These are phyloP conservation scores for Talaromyces adpressus DNA, from an alignment of 495 filamentous ascomycete genomes.

Conservation along the genomic window DNA sequence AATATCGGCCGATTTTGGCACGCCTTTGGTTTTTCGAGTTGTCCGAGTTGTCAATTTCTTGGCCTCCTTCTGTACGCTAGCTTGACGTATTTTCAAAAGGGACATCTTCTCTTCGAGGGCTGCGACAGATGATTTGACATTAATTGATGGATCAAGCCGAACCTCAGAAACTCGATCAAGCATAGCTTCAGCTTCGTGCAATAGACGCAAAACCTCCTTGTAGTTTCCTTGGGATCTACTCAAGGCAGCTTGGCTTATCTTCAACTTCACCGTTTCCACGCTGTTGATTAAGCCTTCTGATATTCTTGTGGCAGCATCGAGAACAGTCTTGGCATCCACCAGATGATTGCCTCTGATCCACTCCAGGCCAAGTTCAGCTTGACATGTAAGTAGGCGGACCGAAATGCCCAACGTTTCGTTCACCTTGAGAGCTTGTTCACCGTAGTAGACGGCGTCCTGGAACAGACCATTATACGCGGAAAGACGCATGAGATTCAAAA, in stretches of 20 bases:
- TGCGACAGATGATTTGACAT: background rate
- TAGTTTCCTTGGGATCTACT: conserved; percentile 32
- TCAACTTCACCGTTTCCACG: conserved; percentile 39
- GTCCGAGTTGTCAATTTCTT: conserved; percentile 21
- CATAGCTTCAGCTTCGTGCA: conserved; percentile 36
- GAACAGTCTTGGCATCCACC: conserved; percentile 53
- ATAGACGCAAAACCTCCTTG: conserved; percentile 41
- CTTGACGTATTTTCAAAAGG: conserved; percentile 24
- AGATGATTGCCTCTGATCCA: conserved; percentile 56
- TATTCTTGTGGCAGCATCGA: conserved; percentile 41
- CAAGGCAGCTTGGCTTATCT: conserved; percentile 38
- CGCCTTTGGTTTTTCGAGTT: conserved; percentile 31
- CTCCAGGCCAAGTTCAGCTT: conserved; percentile 55
- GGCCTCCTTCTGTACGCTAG: conserved; percentile 14
- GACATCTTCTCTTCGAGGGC: conserved; percentile 35
- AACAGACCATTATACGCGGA: conserved; percentile 81
- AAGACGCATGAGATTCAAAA: conserved; percentile 64
- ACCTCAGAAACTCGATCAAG: conserved; percentile 12
- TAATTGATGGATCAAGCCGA: background rate
- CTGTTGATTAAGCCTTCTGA: conserved; percentile 32
- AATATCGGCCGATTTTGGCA: conserved; percentile 11
- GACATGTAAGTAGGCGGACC: conserved; percentile 43
- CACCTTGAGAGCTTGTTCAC: conserved; percentile 75
- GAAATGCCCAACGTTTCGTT: conserved; percentile 60
- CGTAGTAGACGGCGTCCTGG: conserved; percentile 84